These are phyloP conservation scores for Microthlaspi erraticum DNA, from an alignment of 345 rosid species.

Conservation along the genomic window DNA sequence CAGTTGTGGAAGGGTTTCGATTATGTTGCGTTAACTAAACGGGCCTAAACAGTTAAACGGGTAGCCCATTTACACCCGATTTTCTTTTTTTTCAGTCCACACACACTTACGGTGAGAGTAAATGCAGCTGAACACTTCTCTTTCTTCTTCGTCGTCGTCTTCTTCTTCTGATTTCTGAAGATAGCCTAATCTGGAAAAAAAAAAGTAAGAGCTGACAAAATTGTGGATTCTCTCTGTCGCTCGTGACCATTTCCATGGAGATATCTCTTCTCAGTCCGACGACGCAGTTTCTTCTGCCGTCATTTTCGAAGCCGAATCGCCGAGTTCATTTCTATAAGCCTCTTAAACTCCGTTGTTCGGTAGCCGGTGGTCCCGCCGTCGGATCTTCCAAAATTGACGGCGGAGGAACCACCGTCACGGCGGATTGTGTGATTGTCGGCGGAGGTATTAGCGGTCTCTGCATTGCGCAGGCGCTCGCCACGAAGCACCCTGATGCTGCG, in stretches of 20 bases:
- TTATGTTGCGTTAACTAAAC: too few species aligned
- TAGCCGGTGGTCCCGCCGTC: slow-evolving; percentile 64
- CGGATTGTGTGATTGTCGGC: slow-evolving; percentile 85
- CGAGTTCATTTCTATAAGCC: slow-evolving; percentile 34
- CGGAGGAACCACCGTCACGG: slow-evolving; percentile 43
- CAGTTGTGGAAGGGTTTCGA: too few species aligned
- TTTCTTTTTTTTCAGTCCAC: too few species aligned
- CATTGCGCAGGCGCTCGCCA: slow-evolving; percentile 88
- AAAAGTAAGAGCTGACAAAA: slow-evolving; percentile 29
- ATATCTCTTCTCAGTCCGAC: slow-evolving; percentile 55
- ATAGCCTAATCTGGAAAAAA: slow-evolving; percentile 42
- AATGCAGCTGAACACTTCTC: slow-evolving; percentile 32
- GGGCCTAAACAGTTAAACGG: too few species aligned
- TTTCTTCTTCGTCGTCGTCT: background rate
- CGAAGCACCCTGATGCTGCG: slow-evolving; percentile 65
- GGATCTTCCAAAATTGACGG: slow-evolving; percentile 52
- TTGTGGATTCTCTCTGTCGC: slow-evolving; percentile 16
- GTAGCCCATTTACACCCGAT: too few species aligned
- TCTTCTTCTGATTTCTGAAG: slow-evolving; percentile 8
- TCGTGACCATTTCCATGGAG: slow-evolving; percentile 51
- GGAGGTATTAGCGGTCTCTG: slow-evolving; percentile 95
- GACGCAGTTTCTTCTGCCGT: slow-evolving; percentile 45
- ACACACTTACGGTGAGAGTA: slow-evolving; percentile 27
- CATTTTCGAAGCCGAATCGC: slow-evolving; percentile 38
- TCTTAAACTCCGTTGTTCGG: slow-evolving; percentile 65